Base-by-base conservation (phyloP, 1,139 yeast species). In the Kodamaea suecica region DNA sequence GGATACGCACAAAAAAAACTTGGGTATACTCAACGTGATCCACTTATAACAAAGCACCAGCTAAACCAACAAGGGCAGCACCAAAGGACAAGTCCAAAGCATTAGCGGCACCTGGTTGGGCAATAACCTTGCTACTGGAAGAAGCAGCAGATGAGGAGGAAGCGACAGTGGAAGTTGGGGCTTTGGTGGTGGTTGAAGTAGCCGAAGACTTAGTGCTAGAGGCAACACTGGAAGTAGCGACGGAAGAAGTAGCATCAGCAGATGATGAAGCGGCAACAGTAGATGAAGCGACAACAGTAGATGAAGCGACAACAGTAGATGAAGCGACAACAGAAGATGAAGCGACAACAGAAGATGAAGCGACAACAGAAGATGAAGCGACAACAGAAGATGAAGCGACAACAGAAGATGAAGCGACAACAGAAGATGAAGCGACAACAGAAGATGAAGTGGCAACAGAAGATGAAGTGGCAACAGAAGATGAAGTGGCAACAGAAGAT, bases 381-480 rank as follows among this genome's bases (percentile, higher is more conserved):
- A 8, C 4, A 5, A 17, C 11, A 3, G 56, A 33, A 6, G 63
- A 39, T 7, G 66, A 35, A 11, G 66, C 40, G 17, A 61, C 33
- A 3, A 57, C 34, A n/a, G 66, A 45, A 8, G 65, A 11, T 8
- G 17, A 44, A n/a, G 65, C 34, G 15, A 64, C 44, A 6, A 68
- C 19, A 14, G 59, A 38, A 23, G 54, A 39, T 11, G 53, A 30
- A 29, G 56, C 40, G 3, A 42, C 16, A 30, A 63, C 37, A 15
- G 61, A 38, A 9, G 60, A 37, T 16, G 61, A 35, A 19, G 58
- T 40, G 20, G 65, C 43, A n/a, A n/a, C n/a, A n/a, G n/a, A n/a
- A n/a, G n/a, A n/a, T n/a, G n/a, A n/a, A n/a, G 65, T 44, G 11
- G 62, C 42, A 3, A 59, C 36, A 31, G 64, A 43, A 12, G 58